Conservation (phyloP, 306 rosid genomes). For the Vigna hirtella region DNA sequence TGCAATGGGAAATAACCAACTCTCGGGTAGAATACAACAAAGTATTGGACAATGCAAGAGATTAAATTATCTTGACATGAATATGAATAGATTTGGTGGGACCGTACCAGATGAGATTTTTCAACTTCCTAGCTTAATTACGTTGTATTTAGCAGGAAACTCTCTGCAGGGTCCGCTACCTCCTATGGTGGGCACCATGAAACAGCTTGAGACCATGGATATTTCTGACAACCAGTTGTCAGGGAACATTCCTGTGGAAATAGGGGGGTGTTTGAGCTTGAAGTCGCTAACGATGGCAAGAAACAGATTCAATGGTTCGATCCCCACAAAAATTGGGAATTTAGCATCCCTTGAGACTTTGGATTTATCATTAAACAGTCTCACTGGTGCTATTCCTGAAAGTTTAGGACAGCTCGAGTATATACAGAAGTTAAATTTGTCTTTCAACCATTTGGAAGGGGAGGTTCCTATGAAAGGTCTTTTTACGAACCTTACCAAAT, state of each 20-base stretch:
- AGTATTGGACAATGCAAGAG: slow-evolving; percentile 47
- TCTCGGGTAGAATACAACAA: slow-evolving; percentile 43
- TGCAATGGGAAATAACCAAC: slow-evolving; percentile 33
- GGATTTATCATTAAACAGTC: slow-evolving; percentile 56
- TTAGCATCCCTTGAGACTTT: slow-evolving; percentile 42
- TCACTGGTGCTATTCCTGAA: slow-evolving; percentile 48
- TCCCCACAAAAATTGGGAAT: slow-evolving; percentile 47
- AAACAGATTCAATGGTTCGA: slow-evolving; percentile 50
- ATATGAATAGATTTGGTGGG: slow-evolving; percentile 44
- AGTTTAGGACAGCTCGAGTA: slow-evolving; percentile 43
- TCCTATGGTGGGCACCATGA: slow-evolving; percentile 34
- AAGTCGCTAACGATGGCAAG: slow-evolving; percentile 35
- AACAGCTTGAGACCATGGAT: slow-evolving; percentile 36
- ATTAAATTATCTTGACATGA: background rate
- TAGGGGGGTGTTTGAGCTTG: slow-evolving; percentile 22
- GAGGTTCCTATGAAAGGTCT: slow-evolving; percentile 48
- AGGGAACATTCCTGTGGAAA: slow-evolving; percentile 42
- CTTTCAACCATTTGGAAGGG: slow-evolving; percentile 58
- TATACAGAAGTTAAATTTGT: slow-evolving; percentile 46
- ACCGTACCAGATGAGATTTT: slow-evolving; percentile 50
- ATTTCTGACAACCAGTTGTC: slow-evolving; percentile 46
- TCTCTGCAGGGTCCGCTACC: slow-evolving; percentile 49
- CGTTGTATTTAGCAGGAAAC: slow-evolving; percentile 37
- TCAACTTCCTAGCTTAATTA: slow-evolving; percentile 39
- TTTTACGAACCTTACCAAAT: slow-evolving; percentile 45